Conservation (phyloP, 805 yeast species). For the Candida ulmi region DNA sequence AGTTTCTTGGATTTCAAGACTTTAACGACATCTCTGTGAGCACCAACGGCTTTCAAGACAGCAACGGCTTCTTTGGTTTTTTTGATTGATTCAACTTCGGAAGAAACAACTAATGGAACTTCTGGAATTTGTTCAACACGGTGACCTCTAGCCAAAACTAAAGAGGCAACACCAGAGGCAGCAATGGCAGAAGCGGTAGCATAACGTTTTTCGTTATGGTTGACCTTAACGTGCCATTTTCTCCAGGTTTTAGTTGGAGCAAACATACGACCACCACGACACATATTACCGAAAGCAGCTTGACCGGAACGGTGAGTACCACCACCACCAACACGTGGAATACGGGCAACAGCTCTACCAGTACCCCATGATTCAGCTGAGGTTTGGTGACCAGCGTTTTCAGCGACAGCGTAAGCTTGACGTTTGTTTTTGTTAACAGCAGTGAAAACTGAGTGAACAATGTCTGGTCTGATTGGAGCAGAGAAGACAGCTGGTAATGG, state of each 20-base stretch:
- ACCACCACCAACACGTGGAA: conserved; percentile 99
- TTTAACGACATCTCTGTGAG: conserved; percentile 96
- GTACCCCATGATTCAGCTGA: conserved; percentile 99
- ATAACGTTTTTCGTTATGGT: conserved; percentile 99
- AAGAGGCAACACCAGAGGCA: conserved; percentile 96
- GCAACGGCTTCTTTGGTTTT: conserved; percentile 99
- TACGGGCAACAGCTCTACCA: conserved; percentile 99
- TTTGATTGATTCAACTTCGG: conserved; percentile 85
- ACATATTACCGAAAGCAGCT: conserved; percentile 99
- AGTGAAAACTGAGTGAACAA: conserved; percentile 98
- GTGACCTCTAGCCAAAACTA: conserved; percentile 99
- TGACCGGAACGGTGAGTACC: conserved; percentile 99
- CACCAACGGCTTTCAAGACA: conserved; percentile 96
- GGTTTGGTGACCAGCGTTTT: conserved; percentile 99
- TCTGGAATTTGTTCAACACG: conserved; percentile 96
- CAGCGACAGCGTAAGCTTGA: conserved; percentile 99
- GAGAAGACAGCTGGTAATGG: conserved; percentile 98
- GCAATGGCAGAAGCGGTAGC: conserved; percentile 99
- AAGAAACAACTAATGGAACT: conserved; percentile 95
- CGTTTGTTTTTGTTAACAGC: conserved; percentile 99
- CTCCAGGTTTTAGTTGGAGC: conserved; percentile 99
- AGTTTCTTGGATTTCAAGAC: conserved; percentile 97
- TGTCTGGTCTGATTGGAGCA: conserved; percentile 99
- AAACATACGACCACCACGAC: conserved; percentile 99
- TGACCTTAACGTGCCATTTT: conserved; percentile 99